These are phyloP conservation scores for Perkinsus olseni DNA, from an alignment of 169 alveolate species.

Conservation along the genomic window DNA sequence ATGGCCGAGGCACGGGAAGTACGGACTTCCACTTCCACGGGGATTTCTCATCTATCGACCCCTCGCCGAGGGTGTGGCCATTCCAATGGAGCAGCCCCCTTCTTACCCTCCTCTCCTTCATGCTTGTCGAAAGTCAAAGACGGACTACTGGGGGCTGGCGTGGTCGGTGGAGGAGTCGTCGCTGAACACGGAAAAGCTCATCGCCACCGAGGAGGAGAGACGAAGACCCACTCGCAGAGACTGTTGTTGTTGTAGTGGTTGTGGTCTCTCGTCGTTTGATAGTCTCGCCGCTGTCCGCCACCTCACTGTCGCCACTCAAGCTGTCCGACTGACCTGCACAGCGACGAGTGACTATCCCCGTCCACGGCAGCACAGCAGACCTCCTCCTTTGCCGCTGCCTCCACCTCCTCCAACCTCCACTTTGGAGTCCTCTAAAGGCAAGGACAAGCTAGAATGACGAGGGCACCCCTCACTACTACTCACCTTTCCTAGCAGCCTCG, in stretches of 20 bases:
- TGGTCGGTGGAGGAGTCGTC: no score
- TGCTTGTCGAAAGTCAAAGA: no score
- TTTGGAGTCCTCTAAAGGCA: neutral
- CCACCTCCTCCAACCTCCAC: neutral
- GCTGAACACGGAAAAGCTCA: no score
- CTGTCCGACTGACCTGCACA: neutral
- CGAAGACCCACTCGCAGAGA: neutral
- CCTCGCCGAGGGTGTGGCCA: no score
- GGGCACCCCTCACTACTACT: neutral
- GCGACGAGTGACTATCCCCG: neutral
- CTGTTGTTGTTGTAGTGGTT: neutral
- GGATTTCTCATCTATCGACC: no score
- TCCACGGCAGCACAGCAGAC: neutral
- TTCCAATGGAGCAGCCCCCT: no score
- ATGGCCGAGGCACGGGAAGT: no score
- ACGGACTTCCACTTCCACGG: no score
- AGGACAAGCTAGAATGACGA: neutral
- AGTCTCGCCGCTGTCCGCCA: neutral
- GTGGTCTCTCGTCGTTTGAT: neutral
- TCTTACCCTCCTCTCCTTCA: no score
- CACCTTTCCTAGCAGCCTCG: neutral
- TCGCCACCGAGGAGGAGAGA: no score
- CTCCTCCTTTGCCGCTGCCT: neutral
- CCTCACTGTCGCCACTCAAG: neutral
- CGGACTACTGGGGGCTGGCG: no score